Percentiles rank a stretch among this genome's conserved stretches.
Evolutionary conservation across 345 rosid genomes (phyloP).

Genomic region (Euphorbia peplus): DNA sequence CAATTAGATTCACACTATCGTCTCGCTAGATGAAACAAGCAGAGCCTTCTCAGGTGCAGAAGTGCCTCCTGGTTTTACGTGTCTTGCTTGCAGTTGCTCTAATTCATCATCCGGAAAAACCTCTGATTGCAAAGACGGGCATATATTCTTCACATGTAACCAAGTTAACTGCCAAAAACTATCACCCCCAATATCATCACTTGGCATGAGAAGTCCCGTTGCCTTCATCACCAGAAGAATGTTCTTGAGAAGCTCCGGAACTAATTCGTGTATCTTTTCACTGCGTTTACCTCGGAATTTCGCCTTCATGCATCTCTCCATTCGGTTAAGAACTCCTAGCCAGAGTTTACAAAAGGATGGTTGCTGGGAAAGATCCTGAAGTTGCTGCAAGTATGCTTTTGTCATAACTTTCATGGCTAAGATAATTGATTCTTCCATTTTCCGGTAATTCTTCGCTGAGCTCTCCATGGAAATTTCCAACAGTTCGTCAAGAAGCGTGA

Average conservation of each 20-base stretch:
- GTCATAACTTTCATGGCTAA: constrained; percentile 57
- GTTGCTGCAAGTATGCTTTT: constrained; percentile 52
- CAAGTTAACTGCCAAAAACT: constrained; percentile 76
- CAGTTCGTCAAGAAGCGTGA: constrained; percentile 55
- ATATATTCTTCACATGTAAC: constrained; percentile 61
- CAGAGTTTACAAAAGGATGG: constrained; percentile 67
- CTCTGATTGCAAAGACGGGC: constrained; percentile 55
- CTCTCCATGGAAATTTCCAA: constrained; percentile 36
- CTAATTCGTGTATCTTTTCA: constrained; percentile 52
- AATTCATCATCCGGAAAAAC: constrained; percentile 52
- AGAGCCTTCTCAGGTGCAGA: constrained; percentile 16
- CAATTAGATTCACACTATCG: constrained; percentile 20
- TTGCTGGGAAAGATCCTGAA: constrained; percentile 51
- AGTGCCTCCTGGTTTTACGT: constrained; percentile 26
- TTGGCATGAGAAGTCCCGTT: constrained; percentile 50
- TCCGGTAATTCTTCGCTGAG: constrained; percentile 44
- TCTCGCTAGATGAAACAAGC: constrained; percentile 23
- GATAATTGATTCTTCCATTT: constrained; percentile 62
- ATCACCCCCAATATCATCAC: constrained; percentile 54
- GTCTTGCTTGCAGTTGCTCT: constrained; percentile 45
- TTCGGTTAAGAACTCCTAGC: constrained; percentile 55
- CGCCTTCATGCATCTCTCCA: constrained; percentile 57
- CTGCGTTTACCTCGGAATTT: constrained; percentile 55
- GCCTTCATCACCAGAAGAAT: constrained; percentile 63
- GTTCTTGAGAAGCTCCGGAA: constrained; percentile 73